Evolutionary conservation across 225 moss, liverwort and hornwort genomes (phyloP), one percentile per base, ranked within the genome.

Genomic region (Takakia lepidozioides): DNA sequence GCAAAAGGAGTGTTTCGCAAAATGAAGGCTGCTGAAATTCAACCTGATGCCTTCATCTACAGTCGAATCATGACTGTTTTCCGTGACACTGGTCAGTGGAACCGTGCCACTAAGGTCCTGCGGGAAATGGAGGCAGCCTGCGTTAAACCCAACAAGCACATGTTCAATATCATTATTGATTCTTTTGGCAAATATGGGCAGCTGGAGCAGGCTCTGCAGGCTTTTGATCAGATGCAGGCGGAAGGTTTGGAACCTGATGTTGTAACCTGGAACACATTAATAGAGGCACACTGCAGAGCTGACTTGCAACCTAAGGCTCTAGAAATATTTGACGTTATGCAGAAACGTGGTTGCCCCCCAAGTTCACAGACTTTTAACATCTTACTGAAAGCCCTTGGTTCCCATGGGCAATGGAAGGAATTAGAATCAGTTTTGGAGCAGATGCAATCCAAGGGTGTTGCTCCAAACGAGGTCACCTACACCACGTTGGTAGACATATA

Each of bases 241-340:
- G 82, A 79, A 56, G 82, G 80, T 2, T 53, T 90, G 4, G 25
- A 69, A 32, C 95, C 84, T 17, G 95, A 98, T 38, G 71, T 91
- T 10, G 95, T 98, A 19, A 91, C 80, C 39, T 98, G 95, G 95
- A 98, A 98, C 61, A 87, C 87, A 39, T 62, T 98, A 43, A 91
- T 98, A 51, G 85, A 87, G 54, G 95, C 82, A 7, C 77, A 84
- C 57, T 98, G 91, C 51, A 80, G 75, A 29, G 85, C 80, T 16
- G 46, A 74, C 23, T 63, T 74, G 24, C 2, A 74, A 13, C 20
- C 48, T 11, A 73, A 83, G 53, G 71, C 84, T 18, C 45, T 59
- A 21, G 61, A 23, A 25, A 53, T 87, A 34, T 64, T 80, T 39
- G 58, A 63, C 52, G 49, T 57, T 50, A 98, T 98, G 91, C 73